Conservation (phyloP, 1,139 yeast genomes). For the Diutina pseudorugosa region DNA sequence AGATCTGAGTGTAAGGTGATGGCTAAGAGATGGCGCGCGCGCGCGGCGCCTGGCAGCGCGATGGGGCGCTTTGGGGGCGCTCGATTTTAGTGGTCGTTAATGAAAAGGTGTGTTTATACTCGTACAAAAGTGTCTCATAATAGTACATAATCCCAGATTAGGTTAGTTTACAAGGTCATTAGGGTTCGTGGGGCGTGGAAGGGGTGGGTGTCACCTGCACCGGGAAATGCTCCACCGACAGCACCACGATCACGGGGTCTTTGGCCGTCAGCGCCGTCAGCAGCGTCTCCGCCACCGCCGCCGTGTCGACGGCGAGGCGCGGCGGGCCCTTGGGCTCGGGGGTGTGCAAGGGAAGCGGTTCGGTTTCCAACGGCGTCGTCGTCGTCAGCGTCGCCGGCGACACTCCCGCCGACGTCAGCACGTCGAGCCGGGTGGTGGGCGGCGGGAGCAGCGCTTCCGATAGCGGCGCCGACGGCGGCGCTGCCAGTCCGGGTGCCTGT, state of each 20-base stretch:
- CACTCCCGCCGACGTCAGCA: not conserved
- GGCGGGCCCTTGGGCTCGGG: not conserved
- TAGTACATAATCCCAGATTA: not conserved
- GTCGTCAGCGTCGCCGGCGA: not conserved
- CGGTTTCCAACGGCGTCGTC: not conserved
- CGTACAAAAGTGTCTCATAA: not conserved
- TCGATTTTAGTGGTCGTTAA: no score
- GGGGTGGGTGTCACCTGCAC: not conserved
- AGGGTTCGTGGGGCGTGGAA: not conserved
- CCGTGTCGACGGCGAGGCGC: not conserved
- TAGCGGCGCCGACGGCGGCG: not conserved
- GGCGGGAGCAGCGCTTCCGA: not conserved
- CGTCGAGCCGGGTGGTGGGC: not conserved
- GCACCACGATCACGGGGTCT: conserved; percentile 2
- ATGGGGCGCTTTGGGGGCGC: no score
- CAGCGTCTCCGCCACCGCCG: not conserved
- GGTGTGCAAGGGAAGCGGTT: not conserved
- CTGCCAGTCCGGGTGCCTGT: not conserved
- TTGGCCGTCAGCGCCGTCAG: not conserved
- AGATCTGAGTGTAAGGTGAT: not conserved
- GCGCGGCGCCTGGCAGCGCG: not conserved
- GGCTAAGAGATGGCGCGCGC: not conserved
- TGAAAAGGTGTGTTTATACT: not conserved
- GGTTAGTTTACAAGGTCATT: not conserved
- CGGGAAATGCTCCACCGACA: not conserved